Evolutionary conservation across 2,329 filamentous ascomycete species (phyloP).

Genomic region (Scedosporium boydii): DNA sequence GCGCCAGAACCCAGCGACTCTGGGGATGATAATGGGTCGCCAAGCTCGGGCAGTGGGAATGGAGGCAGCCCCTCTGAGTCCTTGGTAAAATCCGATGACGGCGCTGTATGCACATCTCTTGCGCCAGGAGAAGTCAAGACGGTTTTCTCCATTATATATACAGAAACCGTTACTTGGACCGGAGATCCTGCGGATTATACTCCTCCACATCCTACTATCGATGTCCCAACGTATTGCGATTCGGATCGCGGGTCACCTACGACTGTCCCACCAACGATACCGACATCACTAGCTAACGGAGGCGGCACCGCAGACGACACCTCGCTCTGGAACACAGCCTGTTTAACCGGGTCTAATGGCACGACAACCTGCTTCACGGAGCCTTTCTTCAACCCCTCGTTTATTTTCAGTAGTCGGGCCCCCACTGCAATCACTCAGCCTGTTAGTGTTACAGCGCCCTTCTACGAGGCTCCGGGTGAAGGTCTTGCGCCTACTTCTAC

Average conservation of each 20-base stretch:
- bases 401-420: slow-evolving; percentile 20
- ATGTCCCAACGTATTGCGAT: slow-evolving; percentile 28
- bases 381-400: slow-evolving; percentile 45
- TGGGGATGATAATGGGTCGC: background rate
- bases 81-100: background rate
- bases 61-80: background rate
- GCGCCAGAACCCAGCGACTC: background rate
- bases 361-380: slow-evolving; percentile 35
- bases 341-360: slow-evolving; percentile 10
- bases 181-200: slow-evolving; percentile 37
- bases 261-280: background rate
- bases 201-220: slow-evolving; percentile 31
- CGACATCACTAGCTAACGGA: slow-evolving; percentile 1
- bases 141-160: slow-evolving; percentile 36
- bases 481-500: background rate
- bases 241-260: slow-evolving; percentile 7
- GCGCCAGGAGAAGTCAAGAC: slow-evolving; percentile 21
- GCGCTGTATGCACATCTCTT: slow-evolving; percentile 21
- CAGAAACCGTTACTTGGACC: slow-evolving; percentile 38
- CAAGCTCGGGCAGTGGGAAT: background rate
- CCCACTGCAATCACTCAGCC: slow-evolving; percentile 9
- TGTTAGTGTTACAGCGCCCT: background rate
- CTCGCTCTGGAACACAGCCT: background rate
- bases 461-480: background rate
- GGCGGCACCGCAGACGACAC: slow-evolving; percentile 5